Conservation (phyloP, 169 alveolate species). For the Eimeria sp. region DNA sequence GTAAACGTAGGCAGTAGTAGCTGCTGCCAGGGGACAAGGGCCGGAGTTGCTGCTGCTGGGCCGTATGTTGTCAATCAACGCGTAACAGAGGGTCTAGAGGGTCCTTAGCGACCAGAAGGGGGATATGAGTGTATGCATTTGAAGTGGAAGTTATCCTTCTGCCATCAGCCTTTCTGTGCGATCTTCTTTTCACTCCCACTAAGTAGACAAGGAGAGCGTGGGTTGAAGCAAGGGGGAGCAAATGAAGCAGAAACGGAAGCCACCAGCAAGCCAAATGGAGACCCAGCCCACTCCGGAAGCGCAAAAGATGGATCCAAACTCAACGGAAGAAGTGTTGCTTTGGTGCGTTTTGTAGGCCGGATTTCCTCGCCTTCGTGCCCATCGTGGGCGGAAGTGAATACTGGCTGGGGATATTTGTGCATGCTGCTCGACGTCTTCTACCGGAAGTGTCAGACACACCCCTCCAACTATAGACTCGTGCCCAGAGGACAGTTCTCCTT, state of each 20-base stretch:
- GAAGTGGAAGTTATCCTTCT: background rate
- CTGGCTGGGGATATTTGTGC: constrained; percentile 85
- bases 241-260: background rate
- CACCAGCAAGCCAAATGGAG: background rate
- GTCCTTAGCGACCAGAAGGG: background rate
- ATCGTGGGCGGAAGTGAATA: constrained; percentile 84
- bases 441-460: constrained; percentile 80
- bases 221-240: background rate
- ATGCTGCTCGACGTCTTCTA: constrained; percentile 84
- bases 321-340: background rate
- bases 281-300: background rate
- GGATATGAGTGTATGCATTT: background rate
- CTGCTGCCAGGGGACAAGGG: background rate
- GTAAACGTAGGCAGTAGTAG: background rate
- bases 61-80: background rate
- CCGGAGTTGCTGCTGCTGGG: constrained; percentile 10
- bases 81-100: no score
- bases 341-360: constrained; percentile 63
- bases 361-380: constrained; percentile 73
- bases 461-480: constrained; percentile 83
- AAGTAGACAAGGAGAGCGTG: background rate
- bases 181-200: no score
- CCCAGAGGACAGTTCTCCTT: constrained; percentile 84
- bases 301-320: background rate
- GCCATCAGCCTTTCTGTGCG: no score